A percentile compares a stretch with the other conserved stretches of the same genome.
phyloP scores from a whole-genome alignment of 2,329 filamentous ascomycete genomes.

The Akanthomyces muscarius region DNA sequence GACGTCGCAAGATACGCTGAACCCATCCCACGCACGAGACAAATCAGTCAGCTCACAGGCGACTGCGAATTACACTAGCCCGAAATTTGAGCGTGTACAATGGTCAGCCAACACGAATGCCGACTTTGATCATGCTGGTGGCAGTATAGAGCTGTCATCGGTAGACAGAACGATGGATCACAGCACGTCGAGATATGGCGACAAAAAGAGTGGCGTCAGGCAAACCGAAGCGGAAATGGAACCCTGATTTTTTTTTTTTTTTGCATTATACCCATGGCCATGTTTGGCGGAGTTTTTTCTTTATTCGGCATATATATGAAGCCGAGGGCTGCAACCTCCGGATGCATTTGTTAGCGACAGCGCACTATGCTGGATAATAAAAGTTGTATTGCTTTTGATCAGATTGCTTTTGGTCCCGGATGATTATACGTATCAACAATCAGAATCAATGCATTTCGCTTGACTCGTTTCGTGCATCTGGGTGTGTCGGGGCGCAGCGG shows the following conservation, averaged over 20 bases:
- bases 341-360: not conserved
- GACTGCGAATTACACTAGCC: not conserved
- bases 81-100: not conserved
- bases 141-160: not conserved
- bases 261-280: slow-evolving; percentile 10
- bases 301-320: not conserved
- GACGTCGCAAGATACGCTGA: slow-evolving; percentile 14
- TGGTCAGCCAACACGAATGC: not conserved
- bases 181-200: not conserved
- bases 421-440: too few species aligned
- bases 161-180: not conserved
- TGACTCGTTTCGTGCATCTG: not conserved
- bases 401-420: not conserved
- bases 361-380: not conserved
- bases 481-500: not conserved
- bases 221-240: not conserved
- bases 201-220: not conserved
- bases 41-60: slow-evolving; percentile 3
- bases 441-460: not conserved
- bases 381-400: not conserved
- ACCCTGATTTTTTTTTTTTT: not conserved
- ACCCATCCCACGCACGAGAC: not conserved
- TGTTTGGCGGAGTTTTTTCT: not conserved
- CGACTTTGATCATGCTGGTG: not conserved
- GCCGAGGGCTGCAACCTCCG: not conserved